Evolutionary conservation across 2,329 filamentous ascomycete species (phyloP).

Genomic region (Epichloe scottii): DNA sequence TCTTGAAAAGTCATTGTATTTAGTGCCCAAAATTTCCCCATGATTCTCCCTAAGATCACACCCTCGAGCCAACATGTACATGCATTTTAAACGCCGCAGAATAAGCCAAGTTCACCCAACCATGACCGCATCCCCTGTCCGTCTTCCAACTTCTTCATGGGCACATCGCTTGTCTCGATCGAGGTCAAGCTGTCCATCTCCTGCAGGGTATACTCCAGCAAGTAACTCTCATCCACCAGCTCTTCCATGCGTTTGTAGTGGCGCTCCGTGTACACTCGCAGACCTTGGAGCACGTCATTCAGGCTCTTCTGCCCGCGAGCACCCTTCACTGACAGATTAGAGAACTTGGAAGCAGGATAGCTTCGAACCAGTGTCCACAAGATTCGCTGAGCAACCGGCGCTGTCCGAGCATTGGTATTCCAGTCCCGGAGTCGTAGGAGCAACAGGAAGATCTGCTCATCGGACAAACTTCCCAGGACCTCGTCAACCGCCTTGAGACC

Average conservation of each 20-base stretch:
- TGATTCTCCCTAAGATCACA: background rate
- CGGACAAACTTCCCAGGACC: slow-evolving; percentile 64
- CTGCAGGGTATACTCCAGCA: slow-evolving; percentile 83
- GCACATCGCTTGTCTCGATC: slow-evolving; percentile 20
- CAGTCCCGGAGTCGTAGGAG: slow-evolving; percentile 80
- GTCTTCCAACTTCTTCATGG: slow-evolving; percentile 25
- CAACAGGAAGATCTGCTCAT: slow-evolving; percentile 76
- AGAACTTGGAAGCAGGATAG: slow-evolving; percentile 68
- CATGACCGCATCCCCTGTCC: slow-evolving; percentile 9
- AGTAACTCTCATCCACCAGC: slow-evolving; percentile 82
- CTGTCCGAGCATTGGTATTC: slow-evolving; percentile 90
- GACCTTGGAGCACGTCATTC: slow-evolving; percentile 75
- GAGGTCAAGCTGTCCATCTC: slow-evolving; percentile 74
- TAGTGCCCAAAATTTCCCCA: background rate
- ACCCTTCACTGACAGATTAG: slow-evolving; percentile 51
- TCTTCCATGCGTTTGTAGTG: slow-evolving; percentile 88
- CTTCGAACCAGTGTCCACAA: slow-evolving; percentile 67
- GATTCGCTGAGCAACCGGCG: slow-evolving; percentile 74
- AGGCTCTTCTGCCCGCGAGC: slow-evolving; percentile 51
- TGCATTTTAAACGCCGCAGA: background rate
- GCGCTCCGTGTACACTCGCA: slow-evolving; percentile 81
- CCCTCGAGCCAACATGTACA: background rate
- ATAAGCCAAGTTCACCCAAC: background rate
- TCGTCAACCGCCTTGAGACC: slow-evolving; percentile 65
- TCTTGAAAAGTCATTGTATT: too few relatives aligned